These are phyloP conservation scores for Eimeria necatrix DNA, from an alignment of 169 alveolate species.

Conservation along the genomic window DNA sequence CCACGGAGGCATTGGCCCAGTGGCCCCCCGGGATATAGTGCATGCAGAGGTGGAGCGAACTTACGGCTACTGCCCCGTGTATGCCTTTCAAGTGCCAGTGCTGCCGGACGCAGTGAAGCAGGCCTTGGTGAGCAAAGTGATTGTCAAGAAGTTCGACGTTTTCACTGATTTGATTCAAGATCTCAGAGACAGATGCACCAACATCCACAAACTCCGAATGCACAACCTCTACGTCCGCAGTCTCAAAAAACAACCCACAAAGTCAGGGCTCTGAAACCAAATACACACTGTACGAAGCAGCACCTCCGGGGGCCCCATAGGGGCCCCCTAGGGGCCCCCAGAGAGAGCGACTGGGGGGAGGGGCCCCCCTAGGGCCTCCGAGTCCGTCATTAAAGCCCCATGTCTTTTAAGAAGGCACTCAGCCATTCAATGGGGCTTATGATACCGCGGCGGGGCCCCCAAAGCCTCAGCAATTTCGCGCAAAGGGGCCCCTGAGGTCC, in stretches of 20 bases:
- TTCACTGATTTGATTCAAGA: conserved; percentile 91
- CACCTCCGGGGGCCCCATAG: too few relatives aligned
- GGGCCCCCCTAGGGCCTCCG: too few relatives aligned
- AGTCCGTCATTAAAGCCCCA: too few relatives aligned
- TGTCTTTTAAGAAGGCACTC: too few relatives aligned
- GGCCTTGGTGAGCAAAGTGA: conserved; percentile 88
- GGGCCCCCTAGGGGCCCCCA: too few relatives aligned
- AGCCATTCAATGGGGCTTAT: too few relatives aligned
- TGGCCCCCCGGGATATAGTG: conserved; percentile 88
- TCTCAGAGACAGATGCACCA: conserved; percentile 81
- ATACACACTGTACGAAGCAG: too few relatives aligned
- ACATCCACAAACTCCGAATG: conserved; percentile 48
- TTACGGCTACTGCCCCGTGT: conserved; percentile 89
- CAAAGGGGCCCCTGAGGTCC: too few relatives aligned
- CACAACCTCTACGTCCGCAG: conserved; percentile 75
- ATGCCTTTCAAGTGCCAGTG: conserved; percentile 91
- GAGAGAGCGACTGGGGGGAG: too few relatives aligned
- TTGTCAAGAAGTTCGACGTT: conserved; percentile 86
- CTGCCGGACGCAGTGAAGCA: conserved; percentile 90
- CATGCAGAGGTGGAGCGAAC: conserved; percentile 92
- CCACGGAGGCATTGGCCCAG: conserved; percentile 93
- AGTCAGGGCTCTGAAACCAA: conserved; percentile 45
- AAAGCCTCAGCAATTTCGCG: too few relatives aligned
- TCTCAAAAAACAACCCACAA: conserved; percentile 75
- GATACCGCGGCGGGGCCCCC: too few relatives aligned